Conservation (phyloP, 305 asterid genomes). For the Solanum hybrid region DNA sequence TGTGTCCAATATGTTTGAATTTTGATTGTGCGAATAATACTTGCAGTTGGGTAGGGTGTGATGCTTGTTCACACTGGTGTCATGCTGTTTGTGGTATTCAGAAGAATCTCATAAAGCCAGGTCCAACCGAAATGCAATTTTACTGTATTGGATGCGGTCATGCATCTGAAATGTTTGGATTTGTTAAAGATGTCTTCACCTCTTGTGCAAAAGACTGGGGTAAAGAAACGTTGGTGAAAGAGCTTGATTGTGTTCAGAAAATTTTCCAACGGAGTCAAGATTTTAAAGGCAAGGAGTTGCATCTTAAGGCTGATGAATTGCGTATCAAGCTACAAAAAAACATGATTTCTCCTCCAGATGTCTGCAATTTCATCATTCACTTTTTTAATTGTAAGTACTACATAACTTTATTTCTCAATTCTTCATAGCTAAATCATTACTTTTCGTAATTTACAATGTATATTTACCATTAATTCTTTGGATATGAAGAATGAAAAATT, state of each 20-base stretch:
- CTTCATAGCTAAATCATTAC: neutral
- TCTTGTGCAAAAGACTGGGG: slow-evolving; percentile 79
- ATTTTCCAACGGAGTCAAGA: slow-evolving; percentile 72
- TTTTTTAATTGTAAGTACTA: slow-evolving; percentile 68
- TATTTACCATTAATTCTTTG: neutral
- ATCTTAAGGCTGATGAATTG: slow-evolving; percentile 62
- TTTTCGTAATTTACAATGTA: neutral
- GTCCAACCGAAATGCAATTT: slow-evolving; percentile 84
- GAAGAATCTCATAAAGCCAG: slow-evolving; percentile 30
- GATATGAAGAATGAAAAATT: neutral
- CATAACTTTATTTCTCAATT: neutral
- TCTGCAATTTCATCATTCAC: slow-evolving; percentile 54
- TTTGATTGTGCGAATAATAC: slow-evolving; percentile 86
- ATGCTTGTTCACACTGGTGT: slow-evolving; percentile 94
- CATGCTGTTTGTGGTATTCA: slow-evolving; percentile 76
- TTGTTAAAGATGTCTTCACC: slow-evolving; percentile 78
- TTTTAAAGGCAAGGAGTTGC: slow-evolving; percentile 70
- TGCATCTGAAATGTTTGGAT: slow-evolving; percentile 96
- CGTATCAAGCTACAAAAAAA: slow-evolving; percentile 51
- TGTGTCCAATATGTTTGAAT: slow-evolving; percentile 89
- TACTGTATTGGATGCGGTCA: slow-evolving; percentile 87
- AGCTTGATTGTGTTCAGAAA: slow-evolving; percentile 78
- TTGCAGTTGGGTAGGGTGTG: slow-evolving; percentile 18
- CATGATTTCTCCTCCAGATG: slow-evolving; percentile 59
- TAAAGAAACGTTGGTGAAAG: slow-evolving; percentile 53